These are phyloP conservation scores for Pseudogymnoascus sp. DNA, from an alignment of 2,329 filamentous ascomycete genomes.

Conservation along the genomic window DNA sequence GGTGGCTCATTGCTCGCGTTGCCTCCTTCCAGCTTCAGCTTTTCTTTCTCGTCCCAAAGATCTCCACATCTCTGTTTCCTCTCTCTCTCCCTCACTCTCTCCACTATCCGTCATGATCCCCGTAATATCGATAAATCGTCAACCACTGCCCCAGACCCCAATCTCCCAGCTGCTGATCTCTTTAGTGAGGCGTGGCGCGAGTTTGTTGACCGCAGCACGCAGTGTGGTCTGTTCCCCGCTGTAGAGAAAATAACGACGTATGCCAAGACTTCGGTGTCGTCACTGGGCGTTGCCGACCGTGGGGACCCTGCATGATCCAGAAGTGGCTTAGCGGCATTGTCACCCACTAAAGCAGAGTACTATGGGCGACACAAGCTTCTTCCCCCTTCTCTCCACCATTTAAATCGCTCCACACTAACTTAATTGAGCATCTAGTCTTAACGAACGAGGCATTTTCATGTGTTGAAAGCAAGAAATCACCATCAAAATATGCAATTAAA, in stretches of 20 bases:
- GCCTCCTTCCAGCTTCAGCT: not conserved
- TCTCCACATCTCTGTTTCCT: not conserved
- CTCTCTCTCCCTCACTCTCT: not conserved
- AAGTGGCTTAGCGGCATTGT: not conserved
- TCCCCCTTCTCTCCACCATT: not conserved
- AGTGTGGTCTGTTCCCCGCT: not conserved
- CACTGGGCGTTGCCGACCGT: not conserved
- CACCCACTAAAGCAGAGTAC: not conserved
- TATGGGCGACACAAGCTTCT: not conserved
- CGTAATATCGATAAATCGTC: not conserved
- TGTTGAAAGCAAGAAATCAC: not conserved
- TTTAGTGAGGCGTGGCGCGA: not conserved
- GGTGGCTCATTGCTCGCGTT: not conserved
- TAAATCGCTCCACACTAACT: not conserved
- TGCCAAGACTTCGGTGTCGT: not conserved
- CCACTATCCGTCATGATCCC: not conserved
- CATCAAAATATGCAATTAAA: not conserved
- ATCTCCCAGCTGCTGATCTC: not conserved
- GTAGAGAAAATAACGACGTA: not conserved
- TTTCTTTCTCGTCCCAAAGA: not conserved
- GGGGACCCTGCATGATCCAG: not conserved
- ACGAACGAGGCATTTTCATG: not conserved
- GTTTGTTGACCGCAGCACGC: not conserved
- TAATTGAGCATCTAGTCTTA: not conserved
- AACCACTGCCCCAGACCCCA: not conserved